phyloP scores from a whole-genome alignment of 2,329 filamentous ascomycete genomes.

The Pseudocercospora vitis region DNA sequence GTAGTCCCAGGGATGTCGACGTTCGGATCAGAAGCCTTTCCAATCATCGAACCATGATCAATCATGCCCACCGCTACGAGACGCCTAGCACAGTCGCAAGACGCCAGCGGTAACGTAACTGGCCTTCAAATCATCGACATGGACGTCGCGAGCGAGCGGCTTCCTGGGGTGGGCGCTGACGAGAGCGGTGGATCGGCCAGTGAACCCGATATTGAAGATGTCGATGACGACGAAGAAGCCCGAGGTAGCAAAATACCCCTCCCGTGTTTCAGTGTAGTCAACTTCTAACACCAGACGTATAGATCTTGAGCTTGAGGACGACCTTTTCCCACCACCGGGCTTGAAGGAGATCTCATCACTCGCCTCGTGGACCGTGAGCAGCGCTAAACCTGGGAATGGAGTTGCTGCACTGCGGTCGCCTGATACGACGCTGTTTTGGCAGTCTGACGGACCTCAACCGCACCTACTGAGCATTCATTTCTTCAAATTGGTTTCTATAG shows the following conservation, averaged over 20 bases:
- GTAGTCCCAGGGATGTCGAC: background rate
- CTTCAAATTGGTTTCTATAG: constrained; percentile 76
- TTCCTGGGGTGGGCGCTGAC: constrained; percentile 12
- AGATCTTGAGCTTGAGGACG: constrained; percentile 44
- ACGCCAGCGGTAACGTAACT: constrained; percentile 5
- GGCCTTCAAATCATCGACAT: constrained; percentile 18
- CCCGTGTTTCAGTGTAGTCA: background rate
- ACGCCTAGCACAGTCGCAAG: constrained; percentile 9
- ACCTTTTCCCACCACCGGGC: constrained; percentile 42
- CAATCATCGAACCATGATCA: background rate
- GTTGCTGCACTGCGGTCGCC: constrained; percentile 74
- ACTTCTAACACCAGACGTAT: constrained; percentile 7
- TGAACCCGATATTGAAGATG: constrained; percentile 29
- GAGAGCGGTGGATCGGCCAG: constrained; percentile 21
- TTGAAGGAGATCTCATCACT: constrained; percentile 84
- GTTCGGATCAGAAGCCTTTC: no score
- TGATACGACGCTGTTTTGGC: constrained; percentile 74
- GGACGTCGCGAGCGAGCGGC: constrained; percentile 21
- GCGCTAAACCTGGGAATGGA: constrained; percentile 76
- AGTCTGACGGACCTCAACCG: constrained; percentile 82
- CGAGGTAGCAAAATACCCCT: constrained; percentile 13
- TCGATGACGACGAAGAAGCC: constrained; percentile 19
- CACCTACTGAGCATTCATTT: constrained; percentile 83
- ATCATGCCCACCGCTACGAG: constrained; percentile 12
- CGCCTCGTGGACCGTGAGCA: constrained; percentile 79